These are phyloP conservation scores for Hyphodiscus hymeniophilus DNA, from an alignment of 495 filamentous ascomycete genomes.

Conservation along the genomic window DNA sequence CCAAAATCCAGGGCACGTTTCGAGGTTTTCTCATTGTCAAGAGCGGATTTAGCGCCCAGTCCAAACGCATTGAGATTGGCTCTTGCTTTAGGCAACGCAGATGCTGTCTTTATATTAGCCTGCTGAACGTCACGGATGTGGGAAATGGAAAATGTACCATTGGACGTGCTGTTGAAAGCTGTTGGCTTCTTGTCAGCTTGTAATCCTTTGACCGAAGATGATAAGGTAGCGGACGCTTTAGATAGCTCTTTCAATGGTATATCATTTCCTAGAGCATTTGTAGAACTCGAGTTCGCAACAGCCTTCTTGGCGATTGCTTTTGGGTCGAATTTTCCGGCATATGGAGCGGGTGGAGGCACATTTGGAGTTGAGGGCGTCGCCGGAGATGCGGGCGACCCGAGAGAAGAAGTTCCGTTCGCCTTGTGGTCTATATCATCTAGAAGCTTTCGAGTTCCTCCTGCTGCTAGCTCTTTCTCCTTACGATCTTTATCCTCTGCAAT, in stretches of 20 bases:
- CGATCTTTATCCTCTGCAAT: conserved; percentile 69
- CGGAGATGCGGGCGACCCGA: conserved; percentile 45
- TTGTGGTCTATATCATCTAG: conserved; percentile 71
- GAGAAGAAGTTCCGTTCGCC: conserved; percentile 44
- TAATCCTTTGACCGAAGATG: conserved; percentile 35
- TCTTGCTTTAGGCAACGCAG: conserved; percentile 50
- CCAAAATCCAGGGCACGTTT: conserved; percentile 76
- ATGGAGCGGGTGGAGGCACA: conserved; percentile 45
- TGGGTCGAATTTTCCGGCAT: conserved; percentile 79
- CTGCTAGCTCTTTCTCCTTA: conserved; percentile 62
- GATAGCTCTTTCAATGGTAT: conserved; percentile 49
- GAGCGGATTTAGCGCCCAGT: conserved; percentile 52
- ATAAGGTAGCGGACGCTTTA: conserved; percentile 40
- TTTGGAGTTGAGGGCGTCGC: conserved; percentile 38
- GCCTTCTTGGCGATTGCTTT: conserved; percentile 76
- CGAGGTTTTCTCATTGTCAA: conserved; percentile 57
- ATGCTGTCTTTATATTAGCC: conserved; percentile 30
- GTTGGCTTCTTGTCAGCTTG: conserved; percentile 44
- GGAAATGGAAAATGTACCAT: conserved; percentile 29
- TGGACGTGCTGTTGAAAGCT: conserved; percentile 37
- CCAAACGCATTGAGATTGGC: conserved; percentile 80
- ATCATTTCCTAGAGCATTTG: conserved; percentile 51
- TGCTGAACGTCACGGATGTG: conserved; percentile 15
- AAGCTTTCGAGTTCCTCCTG: conserved; percentile 55
- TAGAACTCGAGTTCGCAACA: conserved; percentile 32